Conservation (phyloP, 1,139 yeast species). For the Candida sp. region DNA sequence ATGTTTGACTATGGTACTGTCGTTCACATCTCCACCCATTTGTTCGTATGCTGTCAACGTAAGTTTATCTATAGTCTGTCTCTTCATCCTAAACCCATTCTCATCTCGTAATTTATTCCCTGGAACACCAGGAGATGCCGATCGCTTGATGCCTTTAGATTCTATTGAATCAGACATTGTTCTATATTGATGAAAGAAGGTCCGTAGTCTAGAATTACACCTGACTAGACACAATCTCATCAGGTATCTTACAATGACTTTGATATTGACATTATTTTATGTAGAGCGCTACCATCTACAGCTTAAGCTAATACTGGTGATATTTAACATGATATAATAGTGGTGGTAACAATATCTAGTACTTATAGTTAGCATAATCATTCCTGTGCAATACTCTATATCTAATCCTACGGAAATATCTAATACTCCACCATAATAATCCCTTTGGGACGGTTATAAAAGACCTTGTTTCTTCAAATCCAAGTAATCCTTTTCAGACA, state of each 20-base stretch:
- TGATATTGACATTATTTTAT: no score
- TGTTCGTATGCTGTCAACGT: conserved; percentile 38
- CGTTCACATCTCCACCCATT: conserved; percentile 31
- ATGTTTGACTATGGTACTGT: conserved; percentile 20
- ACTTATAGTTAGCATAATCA: no score
- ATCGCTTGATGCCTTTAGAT: conserved; percentile 17
- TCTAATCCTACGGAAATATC: no score
- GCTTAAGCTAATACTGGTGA: background rate
- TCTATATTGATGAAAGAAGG: background rate
- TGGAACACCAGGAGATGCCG: conserved; percentile 15
- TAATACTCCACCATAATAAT: no score
- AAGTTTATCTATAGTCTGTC: conserved; percentile 43
- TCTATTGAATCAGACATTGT: conserved; percentile 6
- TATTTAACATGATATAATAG: no score
- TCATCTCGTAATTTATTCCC: conserved; percentile 30
- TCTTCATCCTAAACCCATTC: conserved; percentile 47
- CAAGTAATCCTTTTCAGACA: conserved; percentile 77
- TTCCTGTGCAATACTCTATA: no score
- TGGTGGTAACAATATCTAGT: no score
- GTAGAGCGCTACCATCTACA: background rate
- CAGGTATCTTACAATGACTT: no score
- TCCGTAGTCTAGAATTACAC: background rate
- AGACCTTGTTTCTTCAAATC: conserved; percentile 87
- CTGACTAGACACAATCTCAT: background rate
- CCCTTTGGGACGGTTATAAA: conserved; percentile 15